Percentiles rank a stretch among this genome's conserved stretches.
These are phyloP conservation scores for Mariannaea sp. DNA, from an alignment of 2,329 filamentous ascomycete genomes.

Conservation along the genomic window DNA sequence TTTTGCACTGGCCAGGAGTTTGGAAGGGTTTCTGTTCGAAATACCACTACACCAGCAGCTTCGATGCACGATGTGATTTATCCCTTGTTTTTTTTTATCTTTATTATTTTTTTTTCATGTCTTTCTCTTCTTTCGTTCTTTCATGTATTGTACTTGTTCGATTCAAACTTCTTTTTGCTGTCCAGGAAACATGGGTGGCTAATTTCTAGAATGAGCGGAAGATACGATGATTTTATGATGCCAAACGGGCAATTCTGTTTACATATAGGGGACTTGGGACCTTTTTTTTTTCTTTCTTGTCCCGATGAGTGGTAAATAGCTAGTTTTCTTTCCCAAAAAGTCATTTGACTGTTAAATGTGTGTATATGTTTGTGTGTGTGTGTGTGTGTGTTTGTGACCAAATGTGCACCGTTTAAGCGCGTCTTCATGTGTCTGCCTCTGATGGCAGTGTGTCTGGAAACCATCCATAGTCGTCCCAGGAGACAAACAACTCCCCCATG, in stretches of 20 bases:
- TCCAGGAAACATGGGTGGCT: constrained; percentile 21
- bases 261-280: constrained; percentile 33
- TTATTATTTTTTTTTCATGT: constrained; percentile 26
- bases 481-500: constrained; percentile 57
- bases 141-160: constrained; percentile 15
- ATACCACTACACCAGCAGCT: constrained; percentile 38
- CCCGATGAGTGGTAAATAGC: constrained; percentile 37
- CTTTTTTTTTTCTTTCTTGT: no score
- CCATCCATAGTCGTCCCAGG: constrained; percentile 60
- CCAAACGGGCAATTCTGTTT: constrained; percentile 29
- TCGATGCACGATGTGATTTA: constrained; percentile 32
- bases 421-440: constrained; percentile 33
- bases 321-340: constrained; percentile 26
- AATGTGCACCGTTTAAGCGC: neutral
- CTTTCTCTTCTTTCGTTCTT: constrained; percentile 10
- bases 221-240: constrained; percentile 37
- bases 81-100: constrained; percentile 23
- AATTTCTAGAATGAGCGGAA: constrained; percentile 34
- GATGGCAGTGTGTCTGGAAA: constrained; percentile 58
- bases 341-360: no score
- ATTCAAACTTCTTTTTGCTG: constrained; percentile 27
- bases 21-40: constrained; percentile 31
- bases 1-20: constrained; percentile 42
- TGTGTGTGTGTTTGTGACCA: no score
- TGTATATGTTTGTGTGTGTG: no score